phyloP scores from a whole-genome alignment of 2,329 filamentous ascomycete species.

The Neofusicoccum ribis region DNA sequence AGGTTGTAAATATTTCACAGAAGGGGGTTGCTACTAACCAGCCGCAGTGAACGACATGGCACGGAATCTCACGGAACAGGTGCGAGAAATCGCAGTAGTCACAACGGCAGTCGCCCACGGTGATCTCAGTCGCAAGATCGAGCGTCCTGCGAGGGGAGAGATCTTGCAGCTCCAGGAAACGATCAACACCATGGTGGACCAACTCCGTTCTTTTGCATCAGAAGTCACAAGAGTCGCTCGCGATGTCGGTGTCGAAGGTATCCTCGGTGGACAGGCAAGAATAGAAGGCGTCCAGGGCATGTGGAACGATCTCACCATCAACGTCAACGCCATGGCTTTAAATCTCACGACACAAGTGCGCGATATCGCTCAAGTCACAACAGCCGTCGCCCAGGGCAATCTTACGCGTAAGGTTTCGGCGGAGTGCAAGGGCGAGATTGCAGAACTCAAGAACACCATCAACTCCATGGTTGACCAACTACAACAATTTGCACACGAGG shows the following conservation, averaged over 20 bases:
- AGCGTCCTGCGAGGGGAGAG: conserved; percentile 89
- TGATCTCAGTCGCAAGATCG: conserved; percentile 94
- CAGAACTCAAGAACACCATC: conserved; percentile 54
- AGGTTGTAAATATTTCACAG: conserved; percentile 30
- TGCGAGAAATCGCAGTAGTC: conserved; percentile 95
- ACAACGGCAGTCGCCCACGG: conserved; percentile 93
- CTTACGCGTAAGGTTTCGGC: conserved; percentile 54
- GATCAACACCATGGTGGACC: conserved; percentile 68
- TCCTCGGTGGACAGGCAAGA: conserved; percentile 63
- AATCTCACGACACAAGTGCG: conserved; percentile 55
- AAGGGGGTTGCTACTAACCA: conserved; percentile 30
- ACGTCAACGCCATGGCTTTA: conserved; percentile 56
- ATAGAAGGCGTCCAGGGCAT: conserved; percentile 66
- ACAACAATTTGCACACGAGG: conserved; percentile 54
- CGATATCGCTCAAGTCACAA: conserved; percentile 55
- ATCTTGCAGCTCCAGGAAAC: conserved; percentile 94
- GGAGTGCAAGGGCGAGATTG: conserved; percentile 54
- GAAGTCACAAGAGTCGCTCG: conserved; percentile 65
- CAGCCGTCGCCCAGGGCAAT: conserved; percentile 53
- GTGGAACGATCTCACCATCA: conserved; percentile 64
- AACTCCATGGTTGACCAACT: conserved; percentile 56
- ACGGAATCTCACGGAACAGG: conserved; percentile 95
- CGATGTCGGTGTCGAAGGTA: conserved; percentile 65
- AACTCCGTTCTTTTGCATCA: conserved; percentile 65
- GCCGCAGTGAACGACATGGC: conserved; percentile 89